These are phyloP conservation scores for Helminthosporium solani DNA, from an alignment of 2,329 filamentous ascomycete species.

Conservation along the genomic window DNA sequence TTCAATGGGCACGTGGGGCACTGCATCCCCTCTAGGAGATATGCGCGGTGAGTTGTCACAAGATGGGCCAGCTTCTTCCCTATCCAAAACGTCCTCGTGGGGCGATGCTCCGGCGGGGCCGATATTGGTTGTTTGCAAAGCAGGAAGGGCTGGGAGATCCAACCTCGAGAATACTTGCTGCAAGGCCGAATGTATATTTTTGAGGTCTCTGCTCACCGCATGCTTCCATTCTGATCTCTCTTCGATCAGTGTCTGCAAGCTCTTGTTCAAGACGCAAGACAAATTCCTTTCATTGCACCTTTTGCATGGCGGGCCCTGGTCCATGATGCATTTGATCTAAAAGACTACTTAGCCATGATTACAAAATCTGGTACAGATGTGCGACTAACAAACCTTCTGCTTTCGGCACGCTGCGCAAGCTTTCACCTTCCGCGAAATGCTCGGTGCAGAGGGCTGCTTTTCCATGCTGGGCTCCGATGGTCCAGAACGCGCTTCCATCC, in stretches of 20 bases:
- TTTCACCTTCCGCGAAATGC: constrained; percentile 37
- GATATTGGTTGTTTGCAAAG: constrained; percentile 30
- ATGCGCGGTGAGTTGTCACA: constrained; percentile 34
- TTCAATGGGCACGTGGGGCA: constrained; percentile 45
- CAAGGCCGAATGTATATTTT: constrained; percentile 35
- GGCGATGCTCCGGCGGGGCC: constrained; percentile 19
- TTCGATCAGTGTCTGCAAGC: constrained; percentile 51
- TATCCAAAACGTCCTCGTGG: constrained; percentile 39
- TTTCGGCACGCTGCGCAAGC: constrained; percentile 57
- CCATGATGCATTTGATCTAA: constrained; percentile 56
- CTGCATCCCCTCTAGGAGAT: constrained; percentile 28
- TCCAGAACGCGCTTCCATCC: constrained; percentile 6
- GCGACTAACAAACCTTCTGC: constrained; percentile 43
- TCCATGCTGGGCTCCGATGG: constrained; percentile 11
- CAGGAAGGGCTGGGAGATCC: constrained; percentile 40
- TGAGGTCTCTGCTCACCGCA: constrained; percentile 27
- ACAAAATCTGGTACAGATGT: not conserved
- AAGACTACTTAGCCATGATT: not conserved
- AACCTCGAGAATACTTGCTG: constrained; percentile 47
- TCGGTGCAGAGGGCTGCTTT: constrained; percentile 11
- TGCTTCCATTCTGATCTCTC: constrained; percentile 42
- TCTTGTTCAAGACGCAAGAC: constrained; percentile 56
- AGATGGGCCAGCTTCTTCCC: constrained; percentile 35
- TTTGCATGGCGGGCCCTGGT: constrained; percentile 51
- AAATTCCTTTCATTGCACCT: constrained; percentile 52